Conservation (phyloP, 768 basidiomycete species). For the Termitomyces sp. region DNA sequence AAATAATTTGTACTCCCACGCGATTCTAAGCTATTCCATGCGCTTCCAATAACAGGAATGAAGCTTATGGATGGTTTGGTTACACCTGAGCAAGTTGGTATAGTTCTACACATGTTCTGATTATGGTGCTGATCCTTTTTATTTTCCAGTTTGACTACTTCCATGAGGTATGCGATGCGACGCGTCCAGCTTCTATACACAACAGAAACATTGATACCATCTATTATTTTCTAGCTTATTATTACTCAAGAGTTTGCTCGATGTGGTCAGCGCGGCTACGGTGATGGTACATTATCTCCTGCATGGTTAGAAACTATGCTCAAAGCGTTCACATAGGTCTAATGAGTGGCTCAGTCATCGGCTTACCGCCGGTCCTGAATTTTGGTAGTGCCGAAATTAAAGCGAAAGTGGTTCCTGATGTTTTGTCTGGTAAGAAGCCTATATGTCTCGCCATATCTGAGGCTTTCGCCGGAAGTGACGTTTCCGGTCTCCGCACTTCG, state of each 20-base stretch:
- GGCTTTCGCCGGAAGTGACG: slow-evolving; percentile 84
- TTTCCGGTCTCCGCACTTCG: slow-evolving; percentile 65
- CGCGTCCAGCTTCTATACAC: not conserved
- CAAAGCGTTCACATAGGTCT: slow-evolving; percentile 29
- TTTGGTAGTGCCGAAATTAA: slow-evolving; percentile 62
- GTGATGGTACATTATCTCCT: slow-evolving; percentile 48
- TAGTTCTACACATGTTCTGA: not conserved
- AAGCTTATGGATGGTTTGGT: slow-evolving; percentile 77
- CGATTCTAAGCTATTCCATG: not conserved
- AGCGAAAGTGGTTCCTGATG: slow-evolving; percentile 54
- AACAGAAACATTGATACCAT: not conserved
- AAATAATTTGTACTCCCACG: not conserved
- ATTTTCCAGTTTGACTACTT: slow-evolving; percentile 75
- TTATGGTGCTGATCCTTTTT: not conserved
- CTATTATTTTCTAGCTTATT: slow-evolving; percentile 46
- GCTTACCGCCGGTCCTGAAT: slow-evolving; percentile 80
- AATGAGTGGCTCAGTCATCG: slow-evolving; percentile 74
- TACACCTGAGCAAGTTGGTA: slow-evolving; percentile 65
- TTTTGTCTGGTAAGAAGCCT: slow-evolving; percentile 68
- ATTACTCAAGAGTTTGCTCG: slow-evolving; percentile 74
- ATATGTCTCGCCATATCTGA: slow-evolving; percentile 87
- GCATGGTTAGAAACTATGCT: not conserved
- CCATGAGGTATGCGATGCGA: slow-evolving; percentile 49
- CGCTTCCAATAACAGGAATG: slow-evolving; percentile 35
- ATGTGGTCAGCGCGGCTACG: slow-evolving; percentile 71